Base-by-base conservation (phyloP, 2,329 filamentous ascomycete genomes). In the Fusarium praegraminearum region DNA sequence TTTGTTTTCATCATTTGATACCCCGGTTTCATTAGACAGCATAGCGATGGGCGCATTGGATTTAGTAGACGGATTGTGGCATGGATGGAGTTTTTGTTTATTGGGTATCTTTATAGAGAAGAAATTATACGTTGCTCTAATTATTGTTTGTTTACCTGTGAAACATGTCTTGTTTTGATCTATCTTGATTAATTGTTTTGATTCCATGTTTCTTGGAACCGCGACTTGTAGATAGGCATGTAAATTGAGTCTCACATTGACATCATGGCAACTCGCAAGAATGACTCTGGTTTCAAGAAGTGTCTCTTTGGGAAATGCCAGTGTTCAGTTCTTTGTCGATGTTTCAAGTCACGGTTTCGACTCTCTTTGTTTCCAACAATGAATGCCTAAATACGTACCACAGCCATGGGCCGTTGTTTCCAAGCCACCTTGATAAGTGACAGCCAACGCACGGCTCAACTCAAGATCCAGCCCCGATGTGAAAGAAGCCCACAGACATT, bases 11-110 rank as follows among this genome's bases (percentile, higher is more conserved):
- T 59, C 26, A 51, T 38, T 44, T 24, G 38, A 65, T 66, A 66
- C 62, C 62, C 62, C n/a, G 11, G 44, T 28, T 20, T 35, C 36
- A 44, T 24, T 38, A 43, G 32, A 22, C 33, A 50, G 50, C 59
- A 70, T 60, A 64, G 50, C 45, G 38, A 52, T 26, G 20, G 44
- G 44, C 50, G 52, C 62, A 58, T 70, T 59, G 47, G 46, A 26
- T 47, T 54, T 35, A 51, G 45, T 24, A 65, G 36, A 51, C 30
- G 36, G 18, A 38, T 44, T 51, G 26, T n/a, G n/a, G 45, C 24
- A 52, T 30, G 28, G 12, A 7, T 28, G 13, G 35, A 22, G 38
- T 55, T 58, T 40, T 33, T 52, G 26, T 58, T 69, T 32, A n/a
- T 49, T 33, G 20, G 11, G 8, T n/a, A 12, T n/a, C 49, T 13